Evolutionary conservation across 345 rosid species (phyloP), one percentile per base, ranked within the genome.

Genomic region (Anacardium occidentale): DNA sequence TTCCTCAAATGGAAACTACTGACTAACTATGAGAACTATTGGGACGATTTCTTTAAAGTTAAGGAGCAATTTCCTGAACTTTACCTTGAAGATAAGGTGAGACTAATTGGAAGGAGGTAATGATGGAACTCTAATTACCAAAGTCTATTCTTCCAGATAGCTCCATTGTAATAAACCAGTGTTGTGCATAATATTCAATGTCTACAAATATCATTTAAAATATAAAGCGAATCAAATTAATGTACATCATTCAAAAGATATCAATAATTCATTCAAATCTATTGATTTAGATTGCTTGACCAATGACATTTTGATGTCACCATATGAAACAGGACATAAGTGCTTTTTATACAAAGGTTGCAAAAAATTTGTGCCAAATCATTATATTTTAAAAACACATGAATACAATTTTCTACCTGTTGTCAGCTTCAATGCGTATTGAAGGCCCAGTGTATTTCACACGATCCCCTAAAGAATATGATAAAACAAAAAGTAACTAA

Each of bases 361-460:
- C 2, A 6, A 15, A 59, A 34, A 67, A 40, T 8, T 50, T 29
- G 55, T 40, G n/a, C 24, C 56, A 58, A 70, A 21, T 29, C 26
- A 14, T 51, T 58, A 59, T 3, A 50, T 71, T 58, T 50, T 71
- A 20, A 60, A 50, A 7, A 10, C 17, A 42, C 32, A 63, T 76
- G 24, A 45, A 21, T 5, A 26, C 29, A 73, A 73, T 65, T 66
- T 61, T 75, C 50, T 83, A 95, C 99, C 93, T 90, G 78, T 82
- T 80, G 80, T 86, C 87, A 77, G 86, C 88, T 75, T 87, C 85
- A 72, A 72, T 51, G 55, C 64, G 77, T 74, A 61, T 78, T 22
- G 97, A 76, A 62, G 85, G 77, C 58, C 99, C 99, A 20, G 85
- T 75, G 64, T 92, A 95, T 76, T 89, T 95, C 73, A 95, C 96